Base-by-base conservation (phyloP, 164 flowering plant genomes). In the Euptelea pleiosperma region DNA sequence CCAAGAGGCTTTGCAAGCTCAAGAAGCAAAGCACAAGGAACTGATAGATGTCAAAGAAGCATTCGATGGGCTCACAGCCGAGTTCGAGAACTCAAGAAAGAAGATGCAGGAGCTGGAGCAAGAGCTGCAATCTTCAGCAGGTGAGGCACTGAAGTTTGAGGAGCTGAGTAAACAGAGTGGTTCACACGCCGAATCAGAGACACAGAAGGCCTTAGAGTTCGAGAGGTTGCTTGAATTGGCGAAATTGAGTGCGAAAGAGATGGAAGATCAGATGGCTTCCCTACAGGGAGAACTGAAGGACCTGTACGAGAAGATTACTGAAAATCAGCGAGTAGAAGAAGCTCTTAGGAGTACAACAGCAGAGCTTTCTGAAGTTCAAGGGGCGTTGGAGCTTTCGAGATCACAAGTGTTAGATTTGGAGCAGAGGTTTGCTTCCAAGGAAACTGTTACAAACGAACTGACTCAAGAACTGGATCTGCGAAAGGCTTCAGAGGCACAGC, bases 21-120 rank as follows among this genome's bases (percentile, higher is more conserved):
- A 84, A 45, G 96, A 81, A 58, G 52, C 48, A 24, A 83, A 84
- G 69, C 77, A 79, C 55, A 84, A 83, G 79, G 97, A 90, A 67
- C 68, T 87, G 55, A 31, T 44, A 2, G 73, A 73, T n/a, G 75
- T 78, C 55, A 84, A 82, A 65, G 93, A 84, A 63, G 72, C 81
- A 48, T 77, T 82, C 61, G 79, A 83, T 30, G 69, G 73, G 62
- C 76, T 85, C 19, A 70, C 67, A 66, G 47, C 77, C 44, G 97
- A 93, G 61, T 70, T 87, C 14, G 93, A 84, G 67, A 73, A 26
- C 70, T 83, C 96, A 14, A 77, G 68, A 64, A 88, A 77, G 76
- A 85, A 61, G 70, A 57, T 77, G 75, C 68, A 71, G 41, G 86
- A 81, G 67, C 71, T 90, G 51, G 92, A 90, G 71, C 70, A 73